Percentiles rank a stretch among this genome's conserved stretches.
Conservation (phyloP, 257 asterid species). For the Agastache rugosa region DNA sequence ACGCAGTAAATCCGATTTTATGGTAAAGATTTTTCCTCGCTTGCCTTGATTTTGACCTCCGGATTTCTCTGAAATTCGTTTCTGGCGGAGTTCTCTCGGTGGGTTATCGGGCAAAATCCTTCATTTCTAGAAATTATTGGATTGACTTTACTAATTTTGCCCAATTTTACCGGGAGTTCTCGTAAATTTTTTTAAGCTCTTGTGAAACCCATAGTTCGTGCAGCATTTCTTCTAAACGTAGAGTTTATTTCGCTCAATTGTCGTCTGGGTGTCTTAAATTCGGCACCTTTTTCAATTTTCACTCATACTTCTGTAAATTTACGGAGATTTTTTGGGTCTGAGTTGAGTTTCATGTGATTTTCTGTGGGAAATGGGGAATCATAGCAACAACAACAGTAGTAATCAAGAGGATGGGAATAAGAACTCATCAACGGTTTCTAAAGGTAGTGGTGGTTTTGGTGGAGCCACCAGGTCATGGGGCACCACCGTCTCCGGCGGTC, state of each 20-base stretch:
- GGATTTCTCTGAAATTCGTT: slow-evolving; percentile 15
- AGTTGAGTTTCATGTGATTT: slow-evolving; percentile 39
- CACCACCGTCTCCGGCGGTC: slow-evolving; percentile 88
- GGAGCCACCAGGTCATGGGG: slow-evolving; percentile 93
- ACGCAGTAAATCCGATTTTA: slow-evolving; percentile 15
- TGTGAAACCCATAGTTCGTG: background rate
- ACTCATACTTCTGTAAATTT: slow-evolving; percentile 15
- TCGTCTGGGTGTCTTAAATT: slow-evolving; percentile 29
- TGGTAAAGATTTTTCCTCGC: slow-evolving; percentile 7
- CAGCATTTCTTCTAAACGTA: slow-evolving; percentile 19
- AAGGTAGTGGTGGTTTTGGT: slow-evolving; percentile 59
- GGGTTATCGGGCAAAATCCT: slow-evolving; percentile 18
- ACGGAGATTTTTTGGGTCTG: slow-evolving; percentile 17
- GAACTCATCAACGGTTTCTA: slow-evolving; percentile 54
- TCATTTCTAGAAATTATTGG: background rate
- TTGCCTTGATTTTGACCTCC: slow-evolving; percentile 21
- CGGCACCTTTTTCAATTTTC: slow-evolving; percentile 25
- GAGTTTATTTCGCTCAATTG: slow-evolving; percentile 27
- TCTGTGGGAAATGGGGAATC: slow-evolving; percentile 66
- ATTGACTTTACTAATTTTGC: slow-evolving; percentile 28
- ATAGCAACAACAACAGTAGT: slow-evolving; percentile 34
- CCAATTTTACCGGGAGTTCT: slow-evolving; percentile 35
- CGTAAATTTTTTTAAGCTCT: slow-evolving; percentile 25
- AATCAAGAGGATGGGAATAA: slow-evolving; percentile 70
- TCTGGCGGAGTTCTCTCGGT: background rate